phyloP scores from a whole-genome alignment of 441 rosid species.

The Flueggea neowawraea region DNA sequence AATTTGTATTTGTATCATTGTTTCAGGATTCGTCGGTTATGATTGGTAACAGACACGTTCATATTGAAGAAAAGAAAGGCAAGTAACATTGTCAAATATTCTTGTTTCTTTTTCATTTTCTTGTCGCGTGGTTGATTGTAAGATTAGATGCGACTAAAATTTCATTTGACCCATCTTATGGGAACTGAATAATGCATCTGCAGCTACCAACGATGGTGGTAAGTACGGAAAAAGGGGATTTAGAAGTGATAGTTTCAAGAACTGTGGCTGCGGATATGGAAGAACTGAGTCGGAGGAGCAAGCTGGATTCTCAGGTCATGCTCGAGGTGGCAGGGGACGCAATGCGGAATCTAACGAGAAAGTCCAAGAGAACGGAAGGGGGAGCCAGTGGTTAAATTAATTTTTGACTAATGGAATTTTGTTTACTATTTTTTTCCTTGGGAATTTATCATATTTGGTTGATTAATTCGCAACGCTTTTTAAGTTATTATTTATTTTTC shows the following conservation, averaged over 20 bases:
- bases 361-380: no score
- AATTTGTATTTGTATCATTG: slow-evolving; percentile 6
- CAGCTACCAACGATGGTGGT: slow-evolving; percentile 36
- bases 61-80: slow-evolving; percentile 74
- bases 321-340: slow-evolving; percentile 19
- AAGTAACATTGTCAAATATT: slow-evolving; percentile 15
- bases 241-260: slow-evolving; percentile 39
- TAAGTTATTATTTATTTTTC: no score
- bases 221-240: slow-evolving; percentile 33
- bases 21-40: slow-evolving; percentile 48
- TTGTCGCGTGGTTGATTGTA: background rate
- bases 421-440: no score
- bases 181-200: slow-evolving; percentile 1
- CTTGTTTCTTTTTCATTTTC: background rate
- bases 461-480: no score
- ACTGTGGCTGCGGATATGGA: slow-evolving; percentile 36
- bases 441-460: no score
- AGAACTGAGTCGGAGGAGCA: slow-evolving; percentile 39
- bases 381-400: no score
- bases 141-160: background rate
- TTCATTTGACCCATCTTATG: background rate
- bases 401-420: no score
- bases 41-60: slow-evolving; percentile 48
- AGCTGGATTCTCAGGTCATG: slow-evolving; percentile 33
- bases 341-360: slow-evolving; percentile 34